Percentiles rank a stretch among this genome's conserved stretches.
Conservation (phyloP, 129 eudicot species). For the Helichrysum umbraculigerum region DNA sequence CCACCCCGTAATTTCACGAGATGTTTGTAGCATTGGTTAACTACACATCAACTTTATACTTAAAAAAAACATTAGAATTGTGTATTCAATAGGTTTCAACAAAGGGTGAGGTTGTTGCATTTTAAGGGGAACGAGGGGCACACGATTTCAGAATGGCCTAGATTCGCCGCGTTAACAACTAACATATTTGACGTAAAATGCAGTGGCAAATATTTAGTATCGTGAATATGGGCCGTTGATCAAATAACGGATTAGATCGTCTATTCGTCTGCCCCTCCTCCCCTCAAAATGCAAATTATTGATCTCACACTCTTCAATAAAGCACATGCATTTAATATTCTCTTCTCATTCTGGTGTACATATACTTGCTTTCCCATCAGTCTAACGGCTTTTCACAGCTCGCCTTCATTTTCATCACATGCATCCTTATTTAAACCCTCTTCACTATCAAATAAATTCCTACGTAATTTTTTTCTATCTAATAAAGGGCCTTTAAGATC, state of each 20-base stretch:
- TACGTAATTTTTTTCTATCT: neutral
- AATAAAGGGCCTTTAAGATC: neutral
- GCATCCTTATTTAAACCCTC: constrained; percentile 14
- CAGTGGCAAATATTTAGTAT: too few species aligned
- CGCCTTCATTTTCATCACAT: constrained; percentile 38
- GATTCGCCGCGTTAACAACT: too few species aligned
- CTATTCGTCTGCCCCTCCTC: too few species aligned
- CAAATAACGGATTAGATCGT: too few species aligned
- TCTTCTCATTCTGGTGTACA: constrained; percentile 7
- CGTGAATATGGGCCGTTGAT: too few species aligned
- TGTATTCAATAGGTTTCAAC: constrained; percentile 4
- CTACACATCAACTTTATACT: constrained; percentile 7
- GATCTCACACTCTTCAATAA: too few species aligned
- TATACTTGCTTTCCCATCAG: constrained; percentile 12
- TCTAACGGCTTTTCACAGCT: constrained; percentile 36
- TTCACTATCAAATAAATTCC: constrained; percentile 32
- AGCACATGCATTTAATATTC: neutral
- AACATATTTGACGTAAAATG: too few species aligned
- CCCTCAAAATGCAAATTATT: too few species aligned
- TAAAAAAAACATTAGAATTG: neutral
- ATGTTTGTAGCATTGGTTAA: constrained; percentile 30
- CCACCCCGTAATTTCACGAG: constrained; percentile 28
- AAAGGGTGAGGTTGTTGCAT: neutral
- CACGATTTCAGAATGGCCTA: too few species aligned
- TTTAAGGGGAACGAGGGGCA: too few species aligned